These are phyloP conservation scores for Talaromyces sp. DNA, from an alignment of 2,329 filamentous ascomycete genomes.

Conservation along the genomic window DNA sequence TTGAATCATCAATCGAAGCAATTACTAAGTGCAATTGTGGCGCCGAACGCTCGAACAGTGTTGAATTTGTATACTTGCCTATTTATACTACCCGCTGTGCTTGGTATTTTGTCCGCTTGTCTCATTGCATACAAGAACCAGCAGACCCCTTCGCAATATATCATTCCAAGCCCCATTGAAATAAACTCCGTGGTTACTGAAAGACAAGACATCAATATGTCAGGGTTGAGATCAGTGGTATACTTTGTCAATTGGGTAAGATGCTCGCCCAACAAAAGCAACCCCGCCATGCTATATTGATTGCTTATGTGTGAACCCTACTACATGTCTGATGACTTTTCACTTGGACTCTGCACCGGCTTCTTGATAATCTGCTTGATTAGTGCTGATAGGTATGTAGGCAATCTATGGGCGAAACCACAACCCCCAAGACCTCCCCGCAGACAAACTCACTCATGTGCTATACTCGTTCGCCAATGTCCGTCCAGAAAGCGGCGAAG, in stretches of 20 bases:
- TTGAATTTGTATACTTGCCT: neutral
- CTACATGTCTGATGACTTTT: neutral
- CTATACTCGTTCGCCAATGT: slow-evolving; percentile 89
- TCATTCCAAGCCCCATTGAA: neutral
- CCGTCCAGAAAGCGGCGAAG: slow-evolving; percentile 71
- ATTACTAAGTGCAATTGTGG: slow-evolving; percentile 2
- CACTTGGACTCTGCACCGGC: neutral
- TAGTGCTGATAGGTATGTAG: slow-evolving; percentile 33
- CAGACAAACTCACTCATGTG: slow-evolving; percentile 77
- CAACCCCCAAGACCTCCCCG: slow-evolving; percentile 74
- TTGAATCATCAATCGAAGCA: neutral
- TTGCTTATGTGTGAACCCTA: neutral
- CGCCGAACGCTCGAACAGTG: neutral
- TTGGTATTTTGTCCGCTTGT: slow-evolving; percentile 1
- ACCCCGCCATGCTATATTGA: neutral
- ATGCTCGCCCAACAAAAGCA: neutral
- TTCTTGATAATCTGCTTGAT: neutral
- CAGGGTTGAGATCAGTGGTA: slow-evolving; percentile 35
- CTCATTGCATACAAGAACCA: neutral
- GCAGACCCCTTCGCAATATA: neutral
- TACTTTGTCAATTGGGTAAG: slow-evolving; percentile 48
- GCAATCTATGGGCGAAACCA: slow-evolving; percentile 83
- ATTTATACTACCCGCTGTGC: neutral
- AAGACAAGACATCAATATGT: slow-evolving; percentile 8
- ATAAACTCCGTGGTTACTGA: neutral